Evolutionary conservation across 805 yeast species (phyloP).

Genomic region (Metschnikowia vanudenii): DNA sequence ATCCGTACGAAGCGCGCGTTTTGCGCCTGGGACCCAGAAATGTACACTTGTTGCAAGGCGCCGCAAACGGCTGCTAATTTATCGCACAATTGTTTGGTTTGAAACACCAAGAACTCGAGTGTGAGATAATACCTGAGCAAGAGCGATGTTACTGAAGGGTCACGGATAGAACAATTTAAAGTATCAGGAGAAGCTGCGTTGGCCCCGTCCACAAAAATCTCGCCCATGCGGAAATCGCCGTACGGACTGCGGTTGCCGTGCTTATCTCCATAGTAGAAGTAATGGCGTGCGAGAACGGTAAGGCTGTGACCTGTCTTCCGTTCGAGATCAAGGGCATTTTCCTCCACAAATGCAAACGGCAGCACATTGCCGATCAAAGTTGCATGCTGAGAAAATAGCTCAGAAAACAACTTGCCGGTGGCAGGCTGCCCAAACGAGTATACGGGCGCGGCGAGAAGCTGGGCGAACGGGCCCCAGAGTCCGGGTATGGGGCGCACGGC

Average conservation of each 20-base stretch:
- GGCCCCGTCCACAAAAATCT: conserved; percentile 48
- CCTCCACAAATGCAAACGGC: conserved; percentile 22
- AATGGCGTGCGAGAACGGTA: conserved; percentile 30
- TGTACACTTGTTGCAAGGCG: conserved; percentile 31
- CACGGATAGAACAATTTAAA: conserved; percentile 13
- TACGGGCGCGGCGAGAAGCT: conserved; percentile 31
- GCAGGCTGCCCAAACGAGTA: conserved; percentile 61
- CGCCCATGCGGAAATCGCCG: conserved; percentile 49
- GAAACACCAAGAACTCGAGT: conserved; percentile 53
- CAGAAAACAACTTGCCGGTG: conserved; percentile 53
- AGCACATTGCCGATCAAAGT: conserved; percentile 3
- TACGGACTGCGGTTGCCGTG: conserved; percentile 60
- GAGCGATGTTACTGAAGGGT: conserved; percentile 32
- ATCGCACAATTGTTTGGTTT: conserved; percentile 40
- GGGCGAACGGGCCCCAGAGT: conserved; percentile 60
- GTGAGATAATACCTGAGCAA: conserved; percentile 44
- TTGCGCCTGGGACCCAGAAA: conserved; percentile 55
- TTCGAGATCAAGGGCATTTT: conserved; percentile 24
- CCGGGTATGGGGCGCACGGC: conserved; percentile 33
- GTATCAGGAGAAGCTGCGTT: conserved; percentile 18
- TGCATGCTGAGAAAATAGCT: conserved; percentile 38
- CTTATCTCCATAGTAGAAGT: conserved; percentile 53
- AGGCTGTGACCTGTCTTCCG: conserved; percentile 20
- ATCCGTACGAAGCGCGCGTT: conserved; percentile 27
- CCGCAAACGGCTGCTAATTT: conserved; percentile 24